These are phyloP conservation scores for Nitzschia sp. DNA, from an alignment of 108 stramenopile genomes.

Conservation along the genomic window DNA sequence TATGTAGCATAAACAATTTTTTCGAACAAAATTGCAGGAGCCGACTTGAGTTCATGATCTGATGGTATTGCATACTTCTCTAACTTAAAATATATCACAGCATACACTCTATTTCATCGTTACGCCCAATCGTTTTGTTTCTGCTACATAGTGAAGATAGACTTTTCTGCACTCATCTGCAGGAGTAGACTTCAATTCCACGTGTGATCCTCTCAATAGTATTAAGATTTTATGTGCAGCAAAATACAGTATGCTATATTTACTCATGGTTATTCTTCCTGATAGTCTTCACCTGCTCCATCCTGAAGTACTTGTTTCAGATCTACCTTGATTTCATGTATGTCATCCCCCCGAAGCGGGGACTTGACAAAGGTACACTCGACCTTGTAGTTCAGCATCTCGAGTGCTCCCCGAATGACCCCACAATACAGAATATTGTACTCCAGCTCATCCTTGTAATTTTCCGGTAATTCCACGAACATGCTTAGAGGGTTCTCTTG, in stretches of 20 bases:
- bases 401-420: constrained; percentile 90
- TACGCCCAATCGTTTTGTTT: no score
- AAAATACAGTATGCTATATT: neutral
- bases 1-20: no score
- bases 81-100: no score
- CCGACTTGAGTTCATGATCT: no score
- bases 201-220: no score
- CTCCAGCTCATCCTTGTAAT: constrained; percentile 47
- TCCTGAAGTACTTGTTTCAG: constrained; percentile 75
- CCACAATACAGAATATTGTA: constrained; percentile 94
- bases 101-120: no score
- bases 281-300: constrained; percentile 88
- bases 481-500: constrained; percentile 90
- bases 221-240: no score
- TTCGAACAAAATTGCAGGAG: no score
- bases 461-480: constrained; percentile 92
- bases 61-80: no score
- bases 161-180: no score
- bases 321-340: constrained; percentile 91
- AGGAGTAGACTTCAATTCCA: no score
- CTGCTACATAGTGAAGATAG: no score
- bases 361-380: constrained; percentile 80
- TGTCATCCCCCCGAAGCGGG: constrained; percentile 82
- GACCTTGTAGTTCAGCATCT: constrained; percentile 89
- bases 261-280: constrained; percentile 71